Conservation (phyloP, 2,329 filamentous ascomycete genomes). For the Pseudogymnoascus sp. region DNA sequence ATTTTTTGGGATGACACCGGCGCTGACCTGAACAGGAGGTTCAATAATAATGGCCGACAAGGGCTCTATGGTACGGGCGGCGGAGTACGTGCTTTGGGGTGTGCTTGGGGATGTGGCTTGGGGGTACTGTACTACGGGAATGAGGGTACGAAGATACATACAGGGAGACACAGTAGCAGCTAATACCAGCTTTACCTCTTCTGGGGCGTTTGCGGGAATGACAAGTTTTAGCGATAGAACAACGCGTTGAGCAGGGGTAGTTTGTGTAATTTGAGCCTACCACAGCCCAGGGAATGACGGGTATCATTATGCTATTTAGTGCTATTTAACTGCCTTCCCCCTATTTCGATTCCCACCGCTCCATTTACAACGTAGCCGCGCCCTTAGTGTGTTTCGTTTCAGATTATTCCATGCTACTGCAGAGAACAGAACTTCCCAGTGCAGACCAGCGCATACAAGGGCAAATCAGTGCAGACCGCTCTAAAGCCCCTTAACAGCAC, state of each 20-base stretch:
- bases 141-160: background rate
- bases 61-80: background rate
- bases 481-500: background rate
- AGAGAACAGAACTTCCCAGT: background rate
- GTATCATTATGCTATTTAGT: background rate
- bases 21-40: slow-evolving; percentile 5
- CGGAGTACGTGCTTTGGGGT: background rate
- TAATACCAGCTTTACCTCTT: background rate
- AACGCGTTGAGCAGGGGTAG: slow-evolving; percentile 2
- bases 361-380: background rate
- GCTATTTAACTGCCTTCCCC: background rate
- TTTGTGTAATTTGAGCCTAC: background rate
- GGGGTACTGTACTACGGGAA: background rate
- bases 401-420: slow-evolving; percentile 4
- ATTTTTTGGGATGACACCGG: background rate
- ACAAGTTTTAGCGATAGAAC: background rate
- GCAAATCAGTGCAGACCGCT: background rate
- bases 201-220: slow-evolving; percentile 1
- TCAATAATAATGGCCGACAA: slow-evolving; percentile 4
- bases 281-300: background rate
- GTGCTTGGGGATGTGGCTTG: background rate
- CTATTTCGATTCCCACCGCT: background rate
- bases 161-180: background rate
- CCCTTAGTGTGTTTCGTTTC: slow-evolving; percentile 3
- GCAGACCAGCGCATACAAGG: background rate